Evolutionary conservation across 2,329 filamentous ascomycete species (phyloP), one percentile per base, ranked within the genome.

Genomic region (Pseudogymnoascus sp.): DNA sequence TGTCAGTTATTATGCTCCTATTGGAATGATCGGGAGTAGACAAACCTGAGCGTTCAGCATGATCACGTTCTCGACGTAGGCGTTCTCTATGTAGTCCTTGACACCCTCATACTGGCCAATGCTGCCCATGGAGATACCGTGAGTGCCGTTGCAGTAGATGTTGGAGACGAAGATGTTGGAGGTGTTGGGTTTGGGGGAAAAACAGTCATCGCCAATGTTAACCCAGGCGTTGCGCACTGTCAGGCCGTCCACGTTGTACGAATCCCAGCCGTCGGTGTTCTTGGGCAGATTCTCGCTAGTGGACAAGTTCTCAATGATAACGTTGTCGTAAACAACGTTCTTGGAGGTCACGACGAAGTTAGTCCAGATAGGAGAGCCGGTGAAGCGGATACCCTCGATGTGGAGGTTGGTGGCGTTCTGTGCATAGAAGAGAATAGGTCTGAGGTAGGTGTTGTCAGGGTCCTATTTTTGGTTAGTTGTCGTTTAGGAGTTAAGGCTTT

Each of bases 191-290:
- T 86, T 86, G 6, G 83, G 81, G 1, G 81, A 83, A 74, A 86
- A 84, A 71, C 83, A 86, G 71, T 86, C 83, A 64, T 85, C 81
- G n/a, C 80, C 82, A 44, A 81, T 80, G 62, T 84, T 79, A 23
- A 83, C 77, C 71, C 78, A 80, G 1, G 78, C 75, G 26, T 81
- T 78, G 64, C 79, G 78, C 17, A 84, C 79, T 0, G 73, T 79
- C 7, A 87, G 71, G 0, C 79, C 79, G 61, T 84, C 78, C 33
- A 84, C 79, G 62, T 85, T 85, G 62, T 83, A 76, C 0, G 82
- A 82, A 74, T 87, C 84, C 71, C 86, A 85, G 44, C 85, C 85
- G 66, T 87, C 84, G 0, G 83, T 85, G 71, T 87, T 87, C 69
- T 84, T 83, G 4, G 84, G 82, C 1, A 80, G 74, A 7, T 75